Conservation (phyloP, 1,139 yeast genomes). For the Taiozyma sp. region DNA sequence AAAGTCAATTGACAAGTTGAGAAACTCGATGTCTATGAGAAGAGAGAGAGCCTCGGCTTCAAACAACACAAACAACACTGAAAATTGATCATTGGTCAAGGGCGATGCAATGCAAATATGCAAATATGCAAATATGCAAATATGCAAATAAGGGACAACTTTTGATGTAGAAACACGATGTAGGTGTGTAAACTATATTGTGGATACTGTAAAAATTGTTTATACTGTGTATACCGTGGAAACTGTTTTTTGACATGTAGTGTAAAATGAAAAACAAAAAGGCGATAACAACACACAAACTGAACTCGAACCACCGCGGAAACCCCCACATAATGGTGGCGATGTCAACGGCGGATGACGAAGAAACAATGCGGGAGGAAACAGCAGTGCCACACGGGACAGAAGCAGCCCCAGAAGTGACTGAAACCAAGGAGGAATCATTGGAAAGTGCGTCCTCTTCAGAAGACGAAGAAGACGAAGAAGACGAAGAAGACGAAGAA, state of each 20-base stretch:
- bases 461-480: conserved; percentile 15
- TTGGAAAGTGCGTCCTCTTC: neutral
- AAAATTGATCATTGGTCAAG: neutral
- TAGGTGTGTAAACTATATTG: too few relatives aligned
- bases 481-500: conserved; percentile 23
- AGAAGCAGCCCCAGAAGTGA: neutral
- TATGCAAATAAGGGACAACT: too few relatives aligned
- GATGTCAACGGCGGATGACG: neutral
- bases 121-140: too few relatives aligned
- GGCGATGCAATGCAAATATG: too few relatives aligned
- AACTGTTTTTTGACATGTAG: too few relatives aligned
- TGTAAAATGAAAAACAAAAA: neutral
- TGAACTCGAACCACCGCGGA: too few relatives aligned
- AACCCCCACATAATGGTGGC: neutral
- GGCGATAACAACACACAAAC: neutral
- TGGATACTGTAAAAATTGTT: too few relatives aligned
- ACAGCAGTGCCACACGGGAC: neutral
- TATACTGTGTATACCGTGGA: too few relatives aligned
- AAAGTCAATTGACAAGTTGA: neutral
- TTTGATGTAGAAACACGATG: too few relatives aligned
- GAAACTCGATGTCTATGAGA: neutral
- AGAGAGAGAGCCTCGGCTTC: neutral
- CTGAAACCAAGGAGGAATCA: neutral
- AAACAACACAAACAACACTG: neutral
- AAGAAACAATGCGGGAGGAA: neutral